Evolutionary conservation across 2,329 filamentous ascomycete species (phyloP).

Genomic region (Blastomyces percursus): DNA sequence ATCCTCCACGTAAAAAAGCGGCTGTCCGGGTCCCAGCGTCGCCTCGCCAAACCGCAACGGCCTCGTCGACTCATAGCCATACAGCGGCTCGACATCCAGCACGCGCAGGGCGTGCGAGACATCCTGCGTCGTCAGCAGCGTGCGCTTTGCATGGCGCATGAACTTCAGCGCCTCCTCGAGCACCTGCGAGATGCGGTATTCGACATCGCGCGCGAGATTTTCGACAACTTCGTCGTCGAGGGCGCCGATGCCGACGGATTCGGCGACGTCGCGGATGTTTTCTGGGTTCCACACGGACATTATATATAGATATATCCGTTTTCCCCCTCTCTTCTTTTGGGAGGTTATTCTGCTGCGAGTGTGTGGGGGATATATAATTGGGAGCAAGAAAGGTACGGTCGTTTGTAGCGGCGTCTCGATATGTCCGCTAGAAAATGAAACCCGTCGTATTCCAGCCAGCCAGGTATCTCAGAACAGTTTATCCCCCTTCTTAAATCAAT

Average conservation of each 20-base stretch:
- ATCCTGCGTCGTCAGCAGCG: constrained; percentile 78
- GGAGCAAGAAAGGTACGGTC: not conserved
- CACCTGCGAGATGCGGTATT: constrained; percentile 88
- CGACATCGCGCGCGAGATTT: constrained; percentile 81
- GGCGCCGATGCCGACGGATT: constrained; percentile 78
- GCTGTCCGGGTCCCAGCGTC: constrained; percentile 83
- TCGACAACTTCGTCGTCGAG: constrained; percentile 79
- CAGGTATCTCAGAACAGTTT: not conserved
- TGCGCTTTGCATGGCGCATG: constrained; percentile 85
- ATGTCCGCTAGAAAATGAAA: not conserved
- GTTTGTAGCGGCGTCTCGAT: too few relatives aligned
- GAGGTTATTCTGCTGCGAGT: not conserved
- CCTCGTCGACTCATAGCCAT: constrained; percentile 88
- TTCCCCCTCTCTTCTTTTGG: not conserved
- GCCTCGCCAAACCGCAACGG: constrained; percentile 88
- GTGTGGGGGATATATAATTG: not conserved
- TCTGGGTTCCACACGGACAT: constrained; percentile 87
- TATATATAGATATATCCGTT: not conserved
- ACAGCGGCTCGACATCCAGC: constrained; percentile 86
- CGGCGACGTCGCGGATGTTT: constrained; percentile 89
- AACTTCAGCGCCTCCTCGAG: constrained; percentile 89
- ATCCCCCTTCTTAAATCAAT: not conserved
- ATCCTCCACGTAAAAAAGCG: constrained; percentile 93
- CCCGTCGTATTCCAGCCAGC: not conserved
- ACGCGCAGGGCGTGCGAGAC: constrained; percentile 74